Percentiles rank a stretch among this genome's conserved stretches.
These are phyloP conservation scores for Dothiorella sarmentorum DNA, from an alignment of 2,329 filamentous ascomycete genomes.

Conservation along the genomic window DNA sequence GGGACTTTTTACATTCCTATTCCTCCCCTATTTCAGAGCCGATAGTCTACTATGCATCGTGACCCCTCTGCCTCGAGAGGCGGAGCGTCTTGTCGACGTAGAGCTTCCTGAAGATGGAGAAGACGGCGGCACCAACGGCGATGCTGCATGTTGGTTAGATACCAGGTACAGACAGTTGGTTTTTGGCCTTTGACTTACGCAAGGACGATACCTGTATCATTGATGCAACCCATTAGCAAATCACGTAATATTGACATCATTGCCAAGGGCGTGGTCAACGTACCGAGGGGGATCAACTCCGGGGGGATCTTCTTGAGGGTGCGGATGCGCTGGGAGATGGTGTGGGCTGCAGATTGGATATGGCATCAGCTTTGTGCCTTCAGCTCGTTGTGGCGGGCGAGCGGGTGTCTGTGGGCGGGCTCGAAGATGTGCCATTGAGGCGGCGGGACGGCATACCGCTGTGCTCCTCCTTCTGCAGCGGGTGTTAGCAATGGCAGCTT, in stretches of 20 bases:
- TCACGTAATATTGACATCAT: conserved; percentile 13
- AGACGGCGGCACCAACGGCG: conserved; percentile 73
- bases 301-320: conserved; percentile 85
- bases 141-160: conserved; percentile 46
- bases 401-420: not conserved
- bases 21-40: not conserved
- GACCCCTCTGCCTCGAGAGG: conserved; percentile 63
- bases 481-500: conserved; percentile 38
- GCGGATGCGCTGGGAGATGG: conserved; percentile 90
- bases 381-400: not conserved
- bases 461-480: conserved; percentile 58
- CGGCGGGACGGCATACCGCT: conserved; percentile 47
- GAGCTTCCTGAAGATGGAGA: conserved; percentile 81
- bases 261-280: conserved; percentile 34
- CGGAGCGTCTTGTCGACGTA: conserved; percentile 88
- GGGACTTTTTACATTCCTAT: not conserved
- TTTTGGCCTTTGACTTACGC: no score
- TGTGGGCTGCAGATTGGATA: conserved; percentile 69
- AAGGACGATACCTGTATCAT: conserved; percentile 77
- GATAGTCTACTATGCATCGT: conserved; percentile 24
- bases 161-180: no score
- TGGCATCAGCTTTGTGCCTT: not conserved
- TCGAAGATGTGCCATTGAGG: not conserved
- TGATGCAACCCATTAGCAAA: conserved; percentile 22
- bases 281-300: conserved; percentile 93